Evolutionary conservation across 345 rosid genomes (phyloP).

Genomic region (Noccaea caerulescens): DNA sequence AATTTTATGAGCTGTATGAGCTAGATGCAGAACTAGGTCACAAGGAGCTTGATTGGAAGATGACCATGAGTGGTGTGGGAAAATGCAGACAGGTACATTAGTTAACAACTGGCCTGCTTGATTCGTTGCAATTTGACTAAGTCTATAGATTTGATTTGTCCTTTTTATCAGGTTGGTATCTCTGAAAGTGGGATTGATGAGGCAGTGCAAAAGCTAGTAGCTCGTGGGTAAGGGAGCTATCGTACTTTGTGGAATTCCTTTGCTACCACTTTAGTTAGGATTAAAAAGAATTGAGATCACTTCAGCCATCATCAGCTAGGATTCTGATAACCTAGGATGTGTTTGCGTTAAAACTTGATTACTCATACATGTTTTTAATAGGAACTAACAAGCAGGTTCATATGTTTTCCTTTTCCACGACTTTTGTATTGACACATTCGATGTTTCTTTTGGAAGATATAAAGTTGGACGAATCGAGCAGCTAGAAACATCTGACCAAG

Average conservation of each 20-base stretch:
- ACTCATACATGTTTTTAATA: slow-evolving; percentile 17
- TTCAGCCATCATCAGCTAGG: slow-evolving; percentile 15
- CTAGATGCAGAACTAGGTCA: slow-evolving; percentile 96
- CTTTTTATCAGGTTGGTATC: slow-evolving; percentile 70
- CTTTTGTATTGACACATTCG: slow-evolving; percentile 19
- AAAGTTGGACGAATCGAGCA: slow-evolving; percentile 98
- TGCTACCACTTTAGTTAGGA: slow-evolving; percentile 2
- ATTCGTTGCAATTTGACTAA: neutral
- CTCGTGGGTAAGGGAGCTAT: slow-evolving; percentile 73
- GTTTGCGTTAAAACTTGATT: slow-evolving; percentile 18
- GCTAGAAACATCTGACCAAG: slow-evolving; percentile 83
- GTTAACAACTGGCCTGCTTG: slow-evolving; percentile 13
- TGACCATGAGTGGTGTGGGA: slow-evolving; percentile 90
- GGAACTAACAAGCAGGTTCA: slow-evolving; percentile 14
- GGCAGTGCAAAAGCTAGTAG: slow-evolving; percentile 85
- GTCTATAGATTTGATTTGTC: slow-evolving; percentile 1
- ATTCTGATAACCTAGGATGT: slow-evolving; percentile 6
- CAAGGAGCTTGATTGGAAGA: slow-evolving; percentile 94
- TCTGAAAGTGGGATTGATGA: slow-evolving; percentile 89
- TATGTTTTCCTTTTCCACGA: slow-evolving; percentile 14
- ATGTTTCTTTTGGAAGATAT: slow-evolving; percentile 56
- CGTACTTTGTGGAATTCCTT: neutral
- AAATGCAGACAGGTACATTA: slow-evolving; percentile 91
- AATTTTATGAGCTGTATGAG: slow-evolving; percentile 94
- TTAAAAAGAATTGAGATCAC: neutral